These are phyloP conservation scores for Strobilomyces dryophilus DNA, from an alignment of 768 basidiomycete species.

Conservation along the genomic window DNA sequence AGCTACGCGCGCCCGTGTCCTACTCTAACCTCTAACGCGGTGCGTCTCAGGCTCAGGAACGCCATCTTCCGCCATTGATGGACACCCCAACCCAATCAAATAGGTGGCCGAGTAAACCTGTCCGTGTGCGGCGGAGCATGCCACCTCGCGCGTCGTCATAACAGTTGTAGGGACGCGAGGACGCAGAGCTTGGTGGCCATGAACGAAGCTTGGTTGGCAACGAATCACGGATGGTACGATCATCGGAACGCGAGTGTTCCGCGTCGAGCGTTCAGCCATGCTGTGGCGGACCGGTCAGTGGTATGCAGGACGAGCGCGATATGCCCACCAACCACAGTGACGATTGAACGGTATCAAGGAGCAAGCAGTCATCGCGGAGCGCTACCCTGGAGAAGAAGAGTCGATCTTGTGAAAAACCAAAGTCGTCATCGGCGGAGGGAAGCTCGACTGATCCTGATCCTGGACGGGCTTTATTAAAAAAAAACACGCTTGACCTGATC, in stretches of 20 bases:
- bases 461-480: conserved; percentile 6
- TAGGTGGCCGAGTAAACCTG: neutral
- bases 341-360: neutral
- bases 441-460: neutral
- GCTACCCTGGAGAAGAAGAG: neutral
- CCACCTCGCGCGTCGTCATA: neutral
- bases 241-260: conserved; percentile 1
- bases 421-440: conserved; percentile 13
- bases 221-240: neutral
- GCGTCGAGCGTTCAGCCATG: conserved; percentile 7
- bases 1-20: neutral
- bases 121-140: conserved; percentile 5
- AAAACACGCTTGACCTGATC: neutral
- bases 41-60: conserved; percentile 7
- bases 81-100: too few species aligned
- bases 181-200: conserved; percentile 1
- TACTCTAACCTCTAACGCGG: neutral
- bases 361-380: neutral
- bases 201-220: neutral
- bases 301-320: neutral
- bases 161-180: neutral
- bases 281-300: conserved; percentile 8
- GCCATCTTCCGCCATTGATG: neutral
- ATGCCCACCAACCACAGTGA: neutral
- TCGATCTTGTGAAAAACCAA: neutral